Conservation (phyloP, 148 eudicot species). For the Rhododendron henanense region DNA sequence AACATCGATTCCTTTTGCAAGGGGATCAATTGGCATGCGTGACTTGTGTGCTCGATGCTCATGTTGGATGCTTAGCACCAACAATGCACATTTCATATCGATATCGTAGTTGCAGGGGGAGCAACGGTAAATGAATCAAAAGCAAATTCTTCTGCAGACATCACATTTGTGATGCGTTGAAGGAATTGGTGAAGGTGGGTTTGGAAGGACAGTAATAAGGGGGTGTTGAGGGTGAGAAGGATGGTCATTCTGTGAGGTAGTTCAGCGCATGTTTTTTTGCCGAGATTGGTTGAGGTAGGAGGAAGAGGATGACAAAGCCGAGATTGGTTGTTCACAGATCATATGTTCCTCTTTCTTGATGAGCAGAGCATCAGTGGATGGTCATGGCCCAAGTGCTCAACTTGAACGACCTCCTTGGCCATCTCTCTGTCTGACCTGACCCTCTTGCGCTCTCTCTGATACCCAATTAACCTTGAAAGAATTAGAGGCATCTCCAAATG, state of each 20-base stretch:
- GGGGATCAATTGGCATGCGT: background rate
- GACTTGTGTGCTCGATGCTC: background rate
- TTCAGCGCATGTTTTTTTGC: background rate
- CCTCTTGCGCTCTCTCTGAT: no score
- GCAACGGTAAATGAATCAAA: background rate
- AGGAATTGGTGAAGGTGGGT: background rate
- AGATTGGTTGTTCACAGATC: no score
- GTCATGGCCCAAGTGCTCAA: background rate
- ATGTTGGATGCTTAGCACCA: background rate
- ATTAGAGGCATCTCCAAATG: no score
- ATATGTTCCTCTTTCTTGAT: no score
- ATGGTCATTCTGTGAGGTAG: background rate
- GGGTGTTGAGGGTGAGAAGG: background rate
- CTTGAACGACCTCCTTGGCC: no score
- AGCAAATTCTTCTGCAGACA: background rate
- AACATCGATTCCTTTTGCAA: background rate
- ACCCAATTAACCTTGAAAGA: no score
- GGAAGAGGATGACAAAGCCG: no score
- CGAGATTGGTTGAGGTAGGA: no score
- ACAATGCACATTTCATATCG: background rate
- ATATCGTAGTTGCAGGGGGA: background rate
- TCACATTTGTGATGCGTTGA: background rate
- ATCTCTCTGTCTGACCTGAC: no score
- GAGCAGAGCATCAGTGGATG: background rate
- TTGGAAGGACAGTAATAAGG: background rate